Base-by-base conservation (phyloP, 345 rosid genomes). In the Pistacia atlantica region DNA sequence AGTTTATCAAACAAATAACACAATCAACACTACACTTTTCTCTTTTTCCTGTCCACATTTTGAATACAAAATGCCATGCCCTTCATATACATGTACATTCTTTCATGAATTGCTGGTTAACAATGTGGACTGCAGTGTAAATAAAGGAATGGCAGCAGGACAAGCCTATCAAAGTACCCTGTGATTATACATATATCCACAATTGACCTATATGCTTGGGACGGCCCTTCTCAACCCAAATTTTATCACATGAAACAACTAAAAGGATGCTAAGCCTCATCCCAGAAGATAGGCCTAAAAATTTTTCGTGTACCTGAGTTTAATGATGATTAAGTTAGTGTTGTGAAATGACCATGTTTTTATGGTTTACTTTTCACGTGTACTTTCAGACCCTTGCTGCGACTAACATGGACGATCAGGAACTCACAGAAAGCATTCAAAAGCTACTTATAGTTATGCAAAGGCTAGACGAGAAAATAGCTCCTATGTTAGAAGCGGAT, bases 361-460 rank as follows among this genome's bases (percentile, higher is more conserved):
- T 79, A 22, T 65, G 0, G 8, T 75, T 67, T 22, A 33, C 37
- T 74, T 31, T 67, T 73, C 69, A 35, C 65, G 42, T 78, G 45
- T 78, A 22, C 61, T 73, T 79, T 56, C 85, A 95, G 99, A 95
- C 99, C 54, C 87, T 91, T 20, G 89, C 99, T 81, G 98, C 99
- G 4, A 93, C 98, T 51, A 88, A 88, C 84, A 86, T 95, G 96
- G 93, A 81, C 33, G 91, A 91, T 81, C 86, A 89, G 85, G 96
- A 95, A 77, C 87, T 95, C 75, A 90, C 94, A 25, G 98, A 90
- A 80, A 93, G 94, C 83, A 88, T 95, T 91, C 94, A 93, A 77
- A 93, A 95, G 87, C 90, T 95, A 72, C 88, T 95, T 63, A 85
- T 93, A 72, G 99, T 95, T 69, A 95, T 95, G 99, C 98, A 95